Conservation (phyloP, 495 filamentous ascomycete species). For the Annulohypoxylon stygium region DNA sequence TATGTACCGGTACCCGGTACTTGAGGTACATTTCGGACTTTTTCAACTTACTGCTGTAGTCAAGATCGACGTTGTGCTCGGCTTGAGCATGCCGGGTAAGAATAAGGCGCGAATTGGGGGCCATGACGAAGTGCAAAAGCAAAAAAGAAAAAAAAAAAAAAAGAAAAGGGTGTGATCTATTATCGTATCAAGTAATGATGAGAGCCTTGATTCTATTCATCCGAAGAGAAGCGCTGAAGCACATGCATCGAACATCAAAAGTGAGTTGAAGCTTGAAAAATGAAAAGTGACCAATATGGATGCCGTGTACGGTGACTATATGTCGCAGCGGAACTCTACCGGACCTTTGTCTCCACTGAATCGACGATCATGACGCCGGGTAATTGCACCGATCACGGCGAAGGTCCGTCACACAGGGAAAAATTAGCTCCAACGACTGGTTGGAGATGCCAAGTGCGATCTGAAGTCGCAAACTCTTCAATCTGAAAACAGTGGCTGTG, state of each 20-base stretch:
- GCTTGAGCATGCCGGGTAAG: conserved; percentile 71
- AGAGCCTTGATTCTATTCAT: not conserved
- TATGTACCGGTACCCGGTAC: not conserved
- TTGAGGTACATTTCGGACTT: not conserved
- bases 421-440: not conserved
- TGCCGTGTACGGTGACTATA: conserved; percentile 14
- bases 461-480: too few relatives aligned
- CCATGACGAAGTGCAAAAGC: conserved; percentile 52
- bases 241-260: not conserved
- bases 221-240: not conserved
- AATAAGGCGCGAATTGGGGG: conserved; percentile 64
- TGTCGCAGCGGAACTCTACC: conserved; percentile 28
- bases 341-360: conserved; percentile 20
- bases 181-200: not conserved
- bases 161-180: not conserved
- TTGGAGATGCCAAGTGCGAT: not conserved
- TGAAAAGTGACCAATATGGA: conserved; percentile 6
- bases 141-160: not conserved
- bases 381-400: conserved; percentile 25
- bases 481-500: too few relatives aligned
- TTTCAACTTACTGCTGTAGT: conserved; percentile 49
- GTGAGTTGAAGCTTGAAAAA: not conserved
- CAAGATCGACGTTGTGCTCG: conserved; percentile 62
- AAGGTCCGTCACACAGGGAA: not conserved
- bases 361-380: conserved; percentile 27